Base-by-base conservation (phyloP, 208 protist genomes). In the Leishmania guyanensis region DNA sequence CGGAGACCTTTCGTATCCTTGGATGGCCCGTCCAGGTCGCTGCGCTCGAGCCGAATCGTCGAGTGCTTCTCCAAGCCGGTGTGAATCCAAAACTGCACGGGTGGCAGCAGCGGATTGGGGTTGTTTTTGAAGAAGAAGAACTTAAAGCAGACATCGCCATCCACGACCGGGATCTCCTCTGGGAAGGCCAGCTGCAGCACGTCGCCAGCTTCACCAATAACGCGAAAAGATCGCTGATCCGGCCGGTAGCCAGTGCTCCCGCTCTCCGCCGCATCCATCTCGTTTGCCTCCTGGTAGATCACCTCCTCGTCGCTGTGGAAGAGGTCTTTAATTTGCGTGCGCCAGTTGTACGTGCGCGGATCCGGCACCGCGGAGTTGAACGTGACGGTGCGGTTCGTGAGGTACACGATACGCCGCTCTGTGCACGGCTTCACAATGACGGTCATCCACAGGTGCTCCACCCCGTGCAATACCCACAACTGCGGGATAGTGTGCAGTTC, bases 21-120 rank as follows among this genome's bases (percentile, higher is more conserved):
- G 36, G 86, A 88, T 3, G 93, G 90, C 5, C 93, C 93, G 68
- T 97, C 94, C 17, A 96, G 66, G 70, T 93, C 70, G 62, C 85
- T 62, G 26, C 90, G 78, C 33, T 74, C 56, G 6, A 93, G 72
- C 26, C 78, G 76, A 14, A 93, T 80, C 0, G 36, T 75, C 54
- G 83, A 88, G 29, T 70, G 71, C 39, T 56, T 65, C 50, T 94
- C 89, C 20, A 97, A 87, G 17, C 85, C 60, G 26, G 94, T 94
- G 83, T 97, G 90, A 36, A 96, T 83, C 92, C 92, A 96, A 33
- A 96, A 86, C 80, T 95, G 93, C 54, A 96, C 86, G 0, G 91
- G 89, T 6, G 89, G 81, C 73, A 92, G 83, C 17, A 96, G 83
- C 36, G 93, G 76, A 73, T 92, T 94, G 39, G 90, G 89, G 58